Evolutionary conservation across 2,329 filamentous ascomycete species (phyloP).

Genomic region (Cephalotrichum gorgonifer): DNA sequence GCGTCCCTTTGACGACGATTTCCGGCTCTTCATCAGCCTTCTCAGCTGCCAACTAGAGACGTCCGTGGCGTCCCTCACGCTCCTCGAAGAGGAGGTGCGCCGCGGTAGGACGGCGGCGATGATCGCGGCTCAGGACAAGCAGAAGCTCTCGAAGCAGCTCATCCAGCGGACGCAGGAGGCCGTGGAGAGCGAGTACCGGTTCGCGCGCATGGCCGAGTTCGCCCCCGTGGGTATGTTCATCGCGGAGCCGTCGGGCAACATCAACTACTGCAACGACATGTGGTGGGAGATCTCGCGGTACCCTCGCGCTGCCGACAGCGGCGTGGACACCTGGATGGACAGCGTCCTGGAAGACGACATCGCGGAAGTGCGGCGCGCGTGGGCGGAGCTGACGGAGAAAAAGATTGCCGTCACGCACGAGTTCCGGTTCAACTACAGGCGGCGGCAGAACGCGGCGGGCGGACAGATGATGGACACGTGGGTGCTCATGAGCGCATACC

Average conservation of each 20-base stretch:
- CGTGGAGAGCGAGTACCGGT: slow-evolving; percentile 62
- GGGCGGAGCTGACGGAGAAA: slow-evolving; percentile 51
- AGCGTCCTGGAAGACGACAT: slow-evolving; percentile 60
- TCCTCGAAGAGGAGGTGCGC: slow-evolving; percentile 69
- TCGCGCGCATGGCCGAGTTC: slow-evolving; percentile 76
- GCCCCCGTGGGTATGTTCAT: slow-evolving; percentile 81
- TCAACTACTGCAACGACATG: slow-evolving; percentile 74
- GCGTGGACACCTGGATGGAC: slow-evolving; percentile 60
- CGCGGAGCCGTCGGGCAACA: slow-evolving; percentile 57
- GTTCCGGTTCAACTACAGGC: slow-evolving; percentile 63
- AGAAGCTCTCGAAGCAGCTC: slow-evolving; percentile 67
- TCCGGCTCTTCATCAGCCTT: not conserved
- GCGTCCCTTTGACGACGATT: slow-evolving; percentile 71
- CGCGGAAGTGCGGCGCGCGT: slow-evolving; percentile 44
- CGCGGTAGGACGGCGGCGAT: slow-evolving; percentile 56
- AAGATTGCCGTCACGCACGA: slow-evolving; percentile 58
- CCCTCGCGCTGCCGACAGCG: slow-evolving; percentile 40
- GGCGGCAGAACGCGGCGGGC: slow-evolving; percentile 39
- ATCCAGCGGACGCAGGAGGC: slow-evolving; percentile 53
- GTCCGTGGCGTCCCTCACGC: slow-evolving; percentile 68
- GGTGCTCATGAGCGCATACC: slow-evolving; percentile 68
- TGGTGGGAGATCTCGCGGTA: slow-evolving; percentile 65
- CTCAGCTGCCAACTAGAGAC: slow-evolving; percentile 27
- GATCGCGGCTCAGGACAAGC: slow-evolving; percentile 64
- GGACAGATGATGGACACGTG: slow-evolving; percentile 49